Evolutionary conservation across 164 flowering plant genomes (phyloP).

Genomic region (Cinnamomum micranthum): DNA sequence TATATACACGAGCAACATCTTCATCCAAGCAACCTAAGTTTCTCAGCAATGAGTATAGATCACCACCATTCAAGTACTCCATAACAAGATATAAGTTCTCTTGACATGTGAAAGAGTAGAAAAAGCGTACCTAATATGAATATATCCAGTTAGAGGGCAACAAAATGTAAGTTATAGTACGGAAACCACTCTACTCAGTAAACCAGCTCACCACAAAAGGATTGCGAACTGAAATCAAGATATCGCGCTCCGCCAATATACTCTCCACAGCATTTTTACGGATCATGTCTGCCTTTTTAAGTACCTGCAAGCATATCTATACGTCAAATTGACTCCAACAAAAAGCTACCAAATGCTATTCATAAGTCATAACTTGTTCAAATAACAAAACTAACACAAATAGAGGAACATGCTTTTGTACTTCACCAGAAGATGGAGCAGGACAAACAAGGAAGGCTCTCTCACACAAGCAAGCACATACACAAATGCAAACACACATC

Average conservation of each 20-base stretch:
- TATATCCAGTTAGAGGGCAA: slow-evolving; percentile 23
- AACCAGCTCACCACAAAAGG: slow-evolving; percentile 93
- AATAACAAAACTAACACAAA: background rate
- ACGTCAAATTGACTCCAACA: background rate
- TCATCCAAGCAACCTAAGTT: slow-evolving; percentile 98
- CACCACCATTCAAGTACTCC: slow-evolving; percentile 99
- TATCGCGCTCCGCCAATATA: slow-evolving; percentile 96
- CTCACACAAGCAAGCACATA: too few relatives aligned
- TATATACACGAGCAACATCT: slow-evolving; percentile 92
- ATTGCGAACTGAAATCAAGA: slow-evolving; percentile 93
- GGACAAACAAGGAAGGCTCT: too few relatives aligned
- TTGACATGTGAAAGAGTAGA: slow-evolving; percentile 96
- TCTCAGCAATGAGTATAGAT: slow-evolving; percentile 88
- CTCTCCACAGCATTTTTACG: slow-evolving; percentile 99
- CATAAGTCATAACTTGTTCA: background rate
- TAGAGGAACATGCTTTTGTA: background rate
- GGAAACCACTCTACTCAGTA: background rate
- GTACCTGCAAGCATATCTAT: slow-evolving; percentile 46
- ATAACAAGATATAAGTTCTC: slow-evolving; percentile 97
- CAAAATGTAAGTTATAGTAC: background rate
- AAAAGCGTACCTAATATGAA: slow-evolving; percentile 87
- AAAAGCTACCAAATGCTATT: background rate
- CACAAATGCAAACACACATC: too few relatives aligned
- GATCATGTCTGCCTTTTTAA: slow-evolving; percentile 97
- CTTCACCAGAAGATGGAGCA: too few relatives aligned